A percentile compares a stretch with the other conserved stretches of the same genome.
Evolutionary conservation across 805 yeast species (phyloP).

Genomic region (Blastobotrys attinorum): DNA sequence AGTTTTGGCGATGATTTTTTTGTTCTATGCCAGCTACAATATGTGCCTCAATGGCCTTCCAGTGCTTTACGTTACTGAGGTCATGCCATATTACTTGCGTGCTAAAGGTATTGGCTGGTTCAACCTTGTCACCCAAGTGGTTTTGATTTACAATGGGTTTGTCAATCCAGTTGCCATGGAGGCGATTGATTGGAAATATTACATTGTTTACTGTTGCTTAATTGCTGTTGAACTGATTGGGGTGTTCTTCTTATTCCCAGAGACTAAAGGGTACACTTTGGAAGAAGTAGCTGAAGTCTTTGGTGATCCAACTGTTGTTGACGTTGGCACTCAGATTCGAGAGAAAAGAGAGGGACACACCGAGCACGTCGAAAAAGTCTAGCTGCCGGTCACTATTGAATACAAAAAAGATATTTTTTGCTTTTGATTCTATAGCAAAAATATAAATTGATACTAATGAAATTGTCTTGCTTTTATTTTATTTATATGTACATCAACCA

Average conservation of each 20-base stretch:
- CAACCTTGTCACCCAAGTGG: slow-evolving; percentile 8
- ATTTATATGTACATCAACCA: too few species aligned
- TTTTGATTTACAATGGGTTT: slow-evolving; percentile 24
- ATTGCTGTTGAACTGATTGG: slow-evolving; percentile 26
- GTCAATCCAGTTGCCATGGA: slow-evolving; percentile 36
- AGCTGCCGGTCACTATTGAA: too few species aligned
- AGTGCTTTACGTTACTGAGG: slow-evolving; percentile 15
- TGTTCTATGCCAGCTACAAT: slow-evolving; percentile 23
- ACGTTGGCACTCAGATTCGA: neutral
- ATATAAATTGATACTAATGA: too few species aligned
- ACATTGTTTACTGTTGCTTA: slow-evolving; percentile 28
- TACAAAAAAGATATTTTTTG: too few species aligned
- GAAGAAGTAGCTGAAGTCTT: slow-evolving; percentile 38
- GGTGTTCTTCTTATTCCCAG: slow-evolving; percentile 33
- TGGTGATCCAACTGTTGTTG: slow-evolving; percentile 24
- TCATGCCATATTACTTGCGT: slow-evolving; percentile 26
- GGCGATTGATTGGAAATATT: slow-evolving; percentile 37
- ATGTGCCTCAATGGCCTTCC: slow-evolving; percentile 9
- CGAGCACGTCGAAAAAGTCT: neutral
- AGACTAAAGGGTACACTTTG: slow-evolving; percentile 37
- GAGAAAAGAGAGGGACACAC: neutral
- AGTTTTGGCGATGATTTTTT: slow-evolving; percentile 44
- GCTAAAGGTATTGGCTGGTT: slow-evolving; percentile 33
- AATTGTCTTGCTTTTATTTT: too few species aligned
- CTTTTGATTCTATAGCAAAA: too few species aligned